Percentiles rank a stretch among this genome's conserved stretches.
Evolutionary conservation across 2,329 filamentous ascomycete species (phyloP).

Genomic region (Stachybotrys echinatus): DNA sequence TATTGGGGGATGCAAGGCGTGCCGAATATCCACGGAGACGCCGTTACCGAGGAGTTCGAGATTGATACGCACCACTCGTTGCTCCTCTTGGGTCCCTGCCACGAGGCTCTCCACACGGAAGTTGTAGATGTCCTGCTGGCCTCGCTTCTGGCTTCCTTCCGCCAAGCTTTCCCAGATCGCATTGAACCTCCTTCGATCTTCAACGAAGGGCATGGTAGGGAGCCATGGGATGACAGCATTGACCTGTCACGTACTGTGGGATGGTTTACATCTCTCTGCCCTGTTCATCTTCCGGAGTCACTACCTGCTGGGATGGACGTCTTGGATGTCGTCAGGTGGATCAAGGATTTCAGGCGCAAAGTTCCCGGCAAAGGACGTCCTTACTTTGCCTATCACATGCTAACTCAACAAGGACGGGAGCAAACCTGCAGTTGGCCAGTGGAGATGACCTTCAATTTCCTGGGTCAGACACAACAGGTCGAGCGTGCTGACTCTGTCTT

Average conservation of each 20-base stretch:
- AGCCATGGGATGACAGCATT: constrained; percentile 18
- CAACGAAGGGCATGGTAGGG: constrained; percentile 21
- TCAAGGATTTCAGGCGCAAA: constrained; percentile 15
- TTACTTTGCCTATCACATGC: constrained; percentile 9
- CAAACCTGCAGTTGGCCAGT: constrained; percentile 3
- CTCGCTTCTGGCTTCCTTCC: constrained; percentile 13
- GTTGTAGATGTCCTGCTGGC: constrained; percentile 22
- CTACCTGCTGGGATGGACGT: constrained; percentile 8
- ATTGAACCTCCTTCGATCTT: constrained; percentile 13
- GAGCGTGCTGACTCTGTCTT: constrained; percentile 5
- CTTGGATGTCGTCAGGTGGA: constrained; percentile 10
- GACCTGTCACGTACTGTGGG: constrained; percentile 1
- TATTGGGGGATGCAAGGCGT: constrained; percentile 1
- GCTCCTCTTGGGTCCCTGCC: constrained; percentile 7
- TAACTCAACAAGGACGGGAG: background rate
- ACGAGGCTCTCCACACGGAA: constrained; percentile 13
- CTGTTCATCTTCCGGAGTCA: constrained; percentile 8
- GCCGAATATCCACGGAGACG: constrained; percentile 7
- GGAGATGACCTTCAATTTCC: constrained; percentile 14
- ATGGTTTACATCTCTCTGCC: constrained; percentile 7
- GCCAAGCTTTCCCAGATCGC: constrained; percentile 16
- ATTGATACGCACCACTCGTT: constrained; percentile 2
- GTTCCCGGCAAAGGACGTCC: constrained; percentile 14
- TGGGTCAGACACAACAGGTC: constrained; percentile 7
- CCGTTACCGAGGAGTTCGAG: background rate